Evolutionary conservation across 352 stramenopile species (phyloP), one percentile per base, ranked within the genome.

Genomic region (Phytophthora vignae): DNA sequence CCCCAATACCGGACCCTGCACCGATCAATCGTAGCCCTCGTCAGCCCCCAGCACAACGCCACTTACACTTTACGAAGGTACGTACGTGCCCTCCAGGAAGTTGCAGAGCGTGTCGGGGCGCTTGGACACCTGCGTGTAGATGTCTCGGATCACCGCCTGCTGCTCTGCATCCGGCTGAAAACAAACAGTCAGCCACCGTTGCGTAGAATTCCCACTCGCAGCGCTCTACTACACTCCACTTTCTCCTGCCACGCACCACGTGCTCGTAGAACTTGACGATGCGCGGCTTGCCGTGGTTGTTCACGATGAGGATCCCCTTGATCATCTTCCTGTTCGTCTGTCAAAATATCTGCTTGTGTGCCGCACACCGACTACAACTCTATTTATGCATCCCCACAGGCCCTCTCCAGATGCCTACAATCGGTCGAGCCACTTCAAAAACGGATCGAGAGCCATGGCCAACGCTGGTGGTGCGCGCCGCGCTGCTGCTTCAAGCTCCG

Each of bases 241-340:
- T 7, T 22, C 27, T 9, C 4, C 19, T 27, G 15, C 14, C 46
- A 89, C 92, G 84, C 75, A 98, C 95, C 80, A 99, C 96, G 38
- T 97, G 94, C 88, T 99, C 96, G 82, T 99, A 99, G 88, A 99
- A 99, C 88, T 99, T 99, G 76, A 98, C 93, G 58, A 99, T 93
- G 31, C 98, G 96, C 55, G 97, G 97, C 81, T 99, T 99, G 55
- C 98, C 98, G 76, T 99, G 97, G 85, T 99, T 99, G 84, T 99
- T 99, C 11, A 99, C 96, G 81, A 99, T 99, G 33, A 99, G 88
- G 62, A 99, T 98, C 63, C 96, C 98, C 83, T 99, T 99, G 72
- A 99, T 99, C 97, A 99, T 99, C 49, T 64, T 65, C 14, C 9
- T 31, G 36, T 5, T 15, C 40, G 14, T n/a, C 11, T 46, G 11